Conservation (phyloP, 257 asterid species). For the Solanum pennellii region DNA sequence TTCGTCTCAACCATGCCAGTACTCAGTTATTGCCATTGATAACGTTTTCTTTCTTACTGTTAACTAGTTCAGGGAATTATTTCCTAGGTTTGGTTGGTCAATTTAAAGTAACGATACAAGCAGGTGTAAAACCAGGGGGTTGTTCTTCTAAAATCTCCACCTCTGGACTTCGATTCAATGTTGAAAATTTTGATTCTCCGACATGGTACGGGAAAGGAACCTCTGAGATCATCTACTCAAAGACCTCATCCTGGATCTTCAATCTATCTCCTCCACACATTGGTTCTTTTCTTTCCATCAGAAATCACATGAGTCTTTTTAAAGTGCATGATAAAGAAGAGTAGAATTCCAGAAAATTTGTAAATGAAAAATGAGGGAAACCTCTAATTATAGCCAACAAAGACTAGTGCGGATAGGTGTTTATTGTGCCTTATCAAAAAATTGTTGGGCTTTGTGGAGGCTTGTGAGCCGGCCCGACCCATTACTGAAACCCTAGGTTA, state of each 20-base stretch:
- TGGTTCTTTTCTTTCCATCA: not conserved
- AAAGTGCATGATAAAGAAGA: not conserved
- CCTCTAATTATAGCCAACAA: too few species aligned
- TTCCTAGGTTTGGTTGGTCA: not conserved
- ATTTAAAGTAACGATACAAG: not conserved
- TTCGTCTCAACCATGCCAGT: slow-evolving; percentile 69
- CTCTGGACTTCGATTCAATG: not conserved
- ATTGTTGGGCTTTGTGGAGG: too few species aligned
- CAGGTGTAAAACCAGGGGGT: not conserved
- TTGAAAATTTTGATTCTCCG: not conserved
- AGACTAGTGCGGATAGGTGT: too few species aligned
- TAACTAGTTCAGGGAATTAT: not conserved
- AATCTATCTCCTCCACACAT: not conserved
- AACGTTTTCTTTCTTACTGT: not conserved
- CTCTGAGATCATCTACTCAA: not conserved
- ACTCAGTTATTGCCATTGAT: slow-evolving; percentile 30
- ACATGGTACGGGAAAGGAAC: not conserved
- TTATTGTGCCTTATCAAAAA: too few species aligned
- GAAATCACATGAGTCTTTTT: not conserved
- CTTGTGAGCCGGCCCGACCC: too few species aligned
- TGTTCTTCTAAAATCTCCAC: slow-evolving; percentile 9
- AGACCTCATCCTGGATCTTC: not conserved
- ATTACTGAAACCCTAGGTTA: too few species aligned
- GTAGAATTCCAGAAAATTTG: not conserved
- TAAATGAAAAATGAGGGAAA: not conserved